Evolutionary conservation across 1,139 yeast genomes (phyloP).

Genomic region (Kazachstania sp.): DNA sequence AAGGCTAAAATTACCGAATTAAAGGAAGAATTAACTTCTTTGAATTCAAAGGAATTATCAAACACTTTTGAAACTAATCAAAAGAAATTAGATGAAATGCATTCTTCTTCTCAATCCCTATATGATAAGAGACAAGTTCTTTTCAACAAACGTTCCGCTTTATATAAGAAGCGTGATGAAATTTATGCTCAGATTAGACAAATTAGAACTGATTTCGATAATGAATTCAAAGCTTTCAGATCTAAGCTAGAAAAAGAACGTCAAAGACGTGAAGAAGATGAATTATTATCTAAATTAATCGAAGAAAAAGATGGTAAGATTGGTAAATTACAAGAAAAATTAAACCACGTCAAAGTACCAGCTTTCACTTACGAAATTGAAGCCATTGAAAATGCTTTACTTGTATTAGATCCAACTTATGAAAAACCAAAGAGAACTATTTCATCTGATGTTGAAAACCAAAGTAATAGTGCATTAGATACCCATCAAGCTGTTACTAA

Average conservation of each 20-base stretch:
- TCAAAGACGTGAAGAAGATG: conserved; percentile 63
- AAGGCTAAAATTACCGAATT: conserved; percentile 67
- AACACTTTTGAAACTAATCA: conserved; percentile 47
- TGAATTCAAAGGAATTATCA: conserved; percentile 56
- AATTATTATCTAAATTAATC: conserved; percentile 44
- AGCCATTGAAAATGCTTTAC: conserved; percentile 62
- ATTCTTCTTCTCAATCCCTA: conserved; percentile 53
- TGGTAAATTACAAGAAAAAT: conserved; percentile 57
- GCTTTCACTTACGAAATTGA: conserved; percentile 74
- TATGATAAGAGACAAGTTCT: conserved; percentile 59
- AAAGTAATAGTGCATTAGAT: conserved; percentile 28
- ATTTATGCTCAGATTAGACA: conserved; percentile 55
- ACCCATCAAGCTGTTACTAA: conserved; percentile 33
- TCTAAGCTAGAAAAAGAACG: conserved; percentile 60
- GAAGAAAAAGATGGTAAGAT: conserved; percentile 56
- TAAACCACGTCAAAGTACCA: conserved; percentile 66
- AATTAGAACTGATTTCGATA: conserved; percentile 60
- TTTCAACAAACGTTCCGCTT: conserved; percentile 56
- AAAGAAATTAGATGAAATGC: conserved; percentile 51
- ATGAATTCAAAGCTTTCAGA: conserved; percentile 63
- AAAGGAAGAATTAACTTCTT: conserved; percentile 55
- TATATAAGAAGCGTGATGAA: conserved; percentile 63
- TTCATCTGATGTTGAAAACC: conserved; percentile 23
- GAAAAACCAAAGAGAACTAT: conserved; percentile 43
- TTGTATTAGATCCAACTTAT: conserved; percentile 70